These are phyloP conservation scores for Phyllosticta citriasiana DNA, from an alignment of 2,329 filamentous ascomycete species.

Conservation along the genomic window DNA sequence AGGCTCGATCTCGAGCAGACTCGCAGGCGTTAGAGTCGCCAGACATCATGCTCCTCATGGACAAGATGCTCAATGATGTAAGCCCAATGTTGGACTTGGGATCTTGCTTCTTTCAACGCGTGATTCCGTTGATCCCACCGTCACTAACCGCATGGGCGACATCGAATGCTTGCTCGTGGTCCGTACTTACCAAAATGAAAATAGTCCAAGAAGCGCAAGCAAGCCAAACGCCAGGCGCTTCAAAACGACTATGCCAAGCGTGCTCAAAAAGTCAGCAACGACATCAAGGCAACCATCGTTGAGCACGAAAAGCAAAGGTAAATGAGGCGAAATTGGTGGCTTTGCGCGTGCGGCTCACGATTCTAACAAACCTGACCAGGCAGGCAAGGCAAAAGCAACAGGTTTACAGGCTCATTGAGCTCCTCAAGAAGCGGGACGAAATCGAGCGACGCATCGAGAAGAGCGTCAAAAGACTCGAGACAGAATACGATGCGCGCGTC, in stretches of 20 bases:
- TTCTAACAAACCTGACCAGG: background rate
- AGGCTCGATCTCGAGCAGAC: conserved; percentile 7
- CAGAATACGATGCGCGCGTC: background rate
- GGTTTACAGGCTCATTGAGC: background rate
- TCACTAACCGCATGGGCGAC: background rate
- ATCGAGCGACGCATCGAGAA: conserved; percentile 9
- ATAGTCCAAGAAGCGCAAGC: conserved; percentile 20
- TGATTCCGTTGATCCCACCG: background rate
- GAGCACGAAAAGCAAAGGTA: conserved; percentile 20
- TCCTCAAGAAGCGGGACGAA: conserved; percentile 5
- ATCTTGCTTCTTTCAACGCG: background rate
- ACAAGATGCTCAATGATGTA: conserved; percentile 18
- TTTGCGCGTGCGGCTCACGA: background rate
- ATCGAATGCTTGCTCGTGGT: background rate
- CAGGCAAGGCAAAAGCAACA: background rate
- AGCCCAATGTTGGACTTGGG: conserved; percentile 8
- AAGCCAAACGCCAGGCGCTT: conserved; percentile 14
- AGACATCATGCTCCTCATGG: conserved; percentile 15
- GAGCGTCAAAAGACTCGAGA: conserved; percentile 5
- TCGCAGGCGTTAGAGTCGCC: conserved; percentile 2
- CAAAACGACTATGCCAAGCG: conserved; percentile 15
- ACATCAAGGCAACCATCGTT: conserved; percentile 19
- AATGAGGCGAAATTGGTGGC: conserved; percentile 5
- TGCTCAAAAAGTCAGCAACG: conserved; percentile 11
- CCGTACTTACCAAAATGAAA: background rate